Evolutionary conservation across 2,329 filamentous ascomycete genomes (phyloP).

Genomic region (Scorias spongiosa): DNA sequence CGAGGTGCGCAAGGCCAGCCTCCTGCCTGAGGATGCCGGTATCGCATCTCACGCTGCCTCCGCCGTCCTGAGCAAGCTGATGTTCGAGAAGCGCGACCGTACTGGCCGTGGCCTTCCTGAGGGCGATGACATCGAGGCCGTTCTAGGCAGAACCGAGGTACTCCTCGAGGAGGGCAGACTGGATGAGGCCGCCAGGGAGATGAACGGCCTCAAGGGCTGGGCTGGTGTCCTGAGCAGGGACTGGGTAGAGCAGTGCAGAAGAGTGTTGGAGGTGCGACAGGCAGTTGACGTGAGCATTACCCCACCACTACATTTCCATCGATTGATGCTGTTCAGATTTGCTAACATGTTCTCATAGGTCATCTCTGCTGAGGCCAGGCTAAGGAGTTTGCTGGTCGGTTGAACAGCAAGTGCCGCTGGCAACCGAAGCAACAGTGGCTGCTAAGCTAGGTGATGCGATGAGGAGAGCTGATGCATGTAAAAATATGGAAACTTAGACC

Average conservation of each 20-base stretch:
- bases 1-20: slow-evolving; percentile 86
- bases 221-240: slow-evolving; percentile 88
- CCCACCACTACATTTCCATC: not conserved
- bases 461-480: too few relatives aligned
- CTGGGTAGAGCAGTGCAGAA: slow-evolving; percentile 81
- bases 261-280: slow-evolving; percentile 88
- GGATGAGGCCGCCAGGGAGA: slow-evolving; percentile 81
- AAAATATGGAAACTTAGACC: too few relatives aligned
- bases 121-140: slow-evolving; percentile 84
- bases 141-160: slow-evolving; percentile 77
- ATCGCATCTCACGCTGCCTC: slow-evolving; percentile 88
- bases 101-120: slow-evolving; percentile 50
- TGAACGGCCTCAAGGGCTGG: slow-evolving; percentile 88
- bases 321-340: not conserved
- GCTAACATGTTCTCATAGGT: slow-evolving; percentile 36
- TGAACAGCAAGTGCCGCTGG: slow-evolving; percentile 24
- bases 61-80: slow-evolving; percentile 76
- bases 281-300: slow-evolving; percentile 68
- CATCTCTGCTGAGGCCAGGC: slow-evolving; percentile 75
- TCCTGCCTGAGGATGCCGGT: slow-evolving; percentile 85
- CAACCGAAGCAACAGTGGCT: too few relatives aligned
- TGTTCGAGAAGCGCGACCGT: slow-evolving; percentile 69
- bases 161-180: slow-evolving; percentile 85
- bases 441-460: too few relatives aligned
- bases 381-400: slow-evolving; percentile 76